Conservation (phyloP, 345 rosid genomes). For the Acer negundo region DNA sequence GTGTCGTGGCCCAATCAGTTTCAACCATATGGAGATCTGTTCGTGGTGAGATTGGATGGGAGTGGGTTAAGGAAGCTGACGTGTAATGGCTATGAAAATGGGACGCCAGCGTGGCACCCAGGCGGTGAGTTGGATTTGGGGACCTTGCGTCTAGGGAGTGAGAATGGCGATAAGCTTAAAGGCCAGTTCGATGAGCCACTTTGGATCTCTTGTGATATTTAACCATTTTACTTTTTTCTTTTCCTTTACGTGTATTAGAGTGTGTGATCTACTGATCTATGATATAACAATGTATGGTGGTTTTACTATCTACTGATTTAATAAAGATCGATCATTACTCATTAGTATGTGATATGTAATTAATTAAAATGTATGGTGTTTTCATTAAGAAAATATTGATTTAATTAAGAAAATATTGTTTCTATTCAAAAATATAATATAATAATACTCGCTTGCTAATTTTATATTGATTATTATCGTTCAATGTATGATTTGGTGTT, state of each 20-base stretch:
- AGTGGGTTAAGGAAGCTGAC: slow-evolving; percentile 78
- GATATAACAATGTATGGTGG: neutral
- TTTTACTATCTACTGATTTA: too few relatives aligned
- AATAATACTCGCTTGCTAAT: too few relatives aligned
- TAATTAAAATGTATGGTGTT: too few relatives aligned
- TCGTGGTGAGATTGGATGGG: slow-evolving; percentile 56
- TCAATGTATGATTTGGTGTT: too few relatives aligned
- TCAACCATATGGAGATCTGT: slow-evolving; percentile 87
- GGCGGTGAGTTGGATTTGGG: slow-evolving; percentile 33
- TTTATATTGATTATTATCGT: too few relatives aligned
- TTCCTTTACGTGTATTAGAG: too few relatives aligned
- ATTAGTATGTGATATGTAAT: too few relatives aligned
- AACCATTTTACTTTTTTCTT: neutral
- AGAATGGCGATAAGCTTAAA: slow-evolving; percentile 43
- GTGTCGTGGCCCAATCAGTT: slow-evolving; percentile 80
- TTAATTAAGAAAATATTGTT: too few relatives aligned
- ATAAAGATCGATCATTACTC: too few relatives aligned
- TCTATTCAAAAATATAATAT: too few relatives aligned
- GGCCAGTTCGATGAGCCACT: slow-evolving; percentile 70
- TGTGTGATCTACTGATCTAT: too few relatives aligned
- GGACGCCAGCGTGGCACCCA: slow-evolving; percentile 76
- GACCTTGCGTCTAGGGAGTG: slow-evolving; percentile 29
- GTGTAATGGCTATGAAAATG: slow-evolving; percentile 81
- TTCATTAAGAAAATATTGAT: too few relatives aligned
- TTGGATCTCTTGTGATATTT: slow-evolving; percentile 69